These are phyloP conservation scores for Colletotrichum nymphaeae DNA, from an alignment of 2,329 filamentous ascomycete genomes.

Conservation along the genomic window DNA sequence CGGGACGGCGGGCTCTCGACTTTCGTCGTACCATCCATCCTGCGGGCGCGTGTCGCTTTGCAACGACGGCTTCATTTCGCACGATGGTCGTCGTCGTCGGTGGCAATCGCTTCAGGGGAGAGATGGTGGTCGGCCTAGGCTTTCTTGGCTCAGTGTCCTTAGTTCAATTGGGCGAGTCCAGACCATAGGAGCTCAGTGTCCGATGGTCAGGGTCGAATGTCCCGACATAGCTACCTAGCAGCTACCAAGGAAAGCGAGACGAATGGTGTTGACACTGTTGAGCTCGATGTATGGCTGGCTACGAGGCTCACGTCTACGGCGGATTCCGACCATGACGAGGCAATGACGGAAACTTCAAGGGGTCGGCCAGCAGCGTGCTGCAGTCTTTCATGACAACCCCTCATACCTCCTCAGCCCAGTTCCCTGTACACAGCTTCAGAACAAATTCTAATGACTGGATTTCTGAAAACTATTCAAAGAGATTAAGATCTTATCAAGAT, in stretches of 20 bases:
- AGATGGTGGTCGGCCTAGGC: background rate
- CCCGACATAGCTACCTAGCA: background rate
- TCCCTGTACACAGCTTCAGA: no score
- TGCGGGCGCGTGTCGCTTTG: background rate
- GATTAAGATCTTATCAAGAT: fast-evolving
- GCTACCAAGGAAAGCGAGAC: no score
- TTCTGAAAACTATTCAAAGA: no score
- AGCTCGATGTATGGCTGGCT: background rate
- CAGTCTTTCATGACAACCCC: no score
- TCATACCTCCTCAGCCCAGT: no score
- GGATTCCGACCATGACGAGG: background rate
- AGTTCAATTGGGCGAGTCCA: background rate
- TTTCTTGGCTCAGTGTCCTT: background rate
- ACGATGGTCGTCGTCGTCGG: background rate
- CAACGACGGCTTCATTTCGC: background rate
- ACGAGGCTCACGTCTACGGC: background rate
- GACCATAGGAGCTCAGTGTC: background rate
- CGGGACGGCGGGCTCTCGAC: background rate
- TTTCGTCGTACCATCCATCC: background rate
- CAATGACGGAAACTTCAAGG: background rate
- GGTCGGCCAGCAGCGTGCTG: no score
- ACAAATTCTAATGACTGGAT: no score
- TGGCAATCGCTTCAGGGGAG: background rate
- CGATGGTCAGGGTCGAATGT: background rate
- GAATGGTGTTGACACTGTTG: no score